phyloP scores from a whole-genome alignment of 23 red algal species.

The Gracilariopsis chorda region DNA sequence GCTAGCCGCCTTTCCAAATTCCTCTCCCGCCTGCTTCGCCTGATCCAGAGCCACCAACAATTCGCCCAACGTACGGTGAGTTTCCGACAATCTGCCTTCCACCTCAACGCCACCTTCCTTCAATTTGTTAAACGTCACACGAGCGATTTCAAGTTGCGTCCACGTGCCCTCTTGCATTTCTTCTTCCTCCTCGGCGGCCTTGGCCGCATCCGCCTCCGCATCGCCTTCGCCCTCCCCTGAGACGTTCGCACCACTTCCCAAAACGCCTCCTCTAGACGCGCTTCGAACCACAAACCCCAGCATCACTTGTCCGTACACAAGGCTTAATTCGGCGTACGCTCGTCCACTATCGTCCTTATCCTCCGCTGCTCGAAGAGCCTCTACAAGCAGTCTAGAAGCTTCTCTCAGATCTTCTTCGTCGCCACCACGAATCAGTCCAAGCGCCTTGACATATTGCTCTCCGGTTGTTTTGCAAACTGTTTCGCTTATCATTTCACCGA shows the following conservation, averaged over 20 bases:
- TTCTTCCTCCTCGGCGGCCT: too few relatives aligned
- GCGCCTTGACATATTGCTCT: background rate
- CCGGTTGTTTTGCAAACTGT: background rate
- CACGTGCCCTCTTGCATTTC: background rate
- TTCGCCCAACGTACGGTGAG: background rate
- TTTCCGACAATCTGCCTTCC: background rate
- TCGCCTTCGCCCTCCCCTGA: background rate
- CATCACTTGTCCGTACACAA: slow-evolving; percentile 1
- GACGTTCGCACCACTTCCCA: background rate
- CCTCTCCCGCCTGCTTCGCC: background rate
- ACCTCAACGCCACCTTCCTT: background rate
- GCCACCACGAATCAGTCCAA: background rate
- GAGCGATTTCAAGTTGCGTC: slow-evolving; percentile 7
- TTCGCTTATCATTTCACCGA: background rate
- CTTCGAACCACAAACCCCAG: background rate
- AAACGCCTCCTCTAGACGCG: background rate
- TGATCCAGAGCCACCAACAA: slow-evolving; percentile 9
- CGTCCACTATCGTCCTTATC: background rate
- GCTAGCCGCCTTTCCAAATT: background rate
- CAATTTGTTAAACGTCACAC: background rate
- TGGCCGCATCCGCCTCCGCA: background rate
- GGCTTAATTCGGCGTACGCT: background rate
- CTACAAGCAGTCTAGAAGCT: background rate
- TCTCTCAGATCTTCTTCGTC: background rate
- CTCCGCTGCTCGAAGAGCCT: background rate